A percentile compares a stretch with the other conserved stretches of the same genome.
Evolutionary conservation across 2,329 filamentous ascomycete species (phyloP).

Genomic region (Botrytis sinoallii): DNA sequence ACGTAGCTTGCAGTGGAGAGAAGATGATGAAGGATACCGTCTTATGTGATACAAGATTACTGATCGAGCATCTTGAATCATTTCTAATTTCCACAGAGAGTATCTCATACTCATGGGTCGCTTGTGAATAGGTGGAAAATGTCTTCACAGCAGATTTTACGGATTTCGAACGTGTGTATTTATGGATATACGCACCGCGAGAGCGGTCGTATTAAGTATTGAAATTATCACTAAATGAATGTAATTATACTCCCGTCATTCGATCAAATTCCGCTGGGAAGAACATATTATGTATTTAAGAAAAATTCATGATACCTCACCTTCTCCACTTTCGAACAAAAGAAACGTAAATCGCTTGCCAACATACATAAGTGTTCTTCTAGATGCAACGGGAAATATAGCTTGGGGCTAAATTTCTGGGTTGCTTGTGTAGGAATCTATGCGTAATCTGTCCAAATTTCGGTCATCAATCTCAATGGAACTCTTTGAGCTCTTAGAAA

Average conservation of each 20-base stretch:
- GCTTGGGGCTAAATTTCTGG: constrained; percentile 40
- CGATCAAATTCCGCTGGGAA: neutral
- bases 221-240: neutral
- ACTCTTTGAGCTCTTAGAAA: constrained; percentile 35
- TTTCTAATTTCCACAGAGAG: neutral
- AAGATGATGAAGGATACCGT: neutral
- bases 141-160: too few relatives aligned
- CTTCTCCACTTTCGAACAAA: neutral
- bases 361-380: constrained; percentile 41
- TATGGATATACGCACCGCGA: neutral
- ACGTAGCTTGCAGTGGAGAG: neutral
- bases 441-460: constrained; percentile 42
- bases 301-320: neutral
- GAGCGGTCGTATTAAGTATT: neutral
- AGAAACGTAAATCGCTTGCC: neutral
- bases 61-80: neutral
- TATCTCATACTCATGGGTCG: neutral
- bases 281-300: neutral
- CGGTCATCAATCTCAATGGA: constrained; percentile 37
- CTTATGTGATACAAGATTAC: neutral
- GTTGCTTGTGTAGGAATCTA: constrained; percentile 37
- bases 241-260: neutral
- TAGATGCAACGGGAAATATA: constrained; percentile 43
- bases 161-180: neutral
- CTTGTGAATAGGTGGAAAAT: neutral